These are phyloP conservation scores for Paulownia fortunei DNA, from an alignment of 257 asterid species.

Conservation along the genomic window DNA sequence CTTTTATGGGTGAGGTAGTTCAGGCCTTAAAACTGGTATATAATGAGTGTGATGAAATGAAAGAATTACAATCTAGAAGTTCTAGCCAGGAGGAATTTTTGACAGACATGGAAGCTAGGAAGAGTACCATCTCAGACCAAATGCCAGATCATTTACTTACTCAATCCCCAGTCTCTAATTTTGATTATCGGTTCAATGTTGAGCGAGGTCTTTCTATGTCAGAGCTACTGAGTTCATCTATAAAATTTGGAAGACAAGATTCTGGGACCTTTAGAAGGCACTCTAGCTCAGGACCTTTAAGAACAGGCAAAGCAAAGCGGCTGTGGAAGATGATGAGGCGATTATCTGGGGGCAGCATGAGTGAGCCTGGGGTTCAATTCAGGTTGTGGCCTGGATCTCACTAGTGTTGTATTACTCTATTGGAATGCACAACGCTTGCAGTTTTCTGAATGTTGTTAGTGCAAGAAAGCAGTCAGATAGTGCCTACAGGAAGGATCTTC, in stretches of 20 bases:
- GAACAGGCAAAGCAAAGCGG: constrained; percentile 50
- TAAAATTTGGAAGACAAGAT: constrained; percentile 45
- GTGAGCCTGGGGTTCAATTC: constrained; percentile 64
- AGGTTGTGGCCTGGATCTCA: constrained; percentile 73
- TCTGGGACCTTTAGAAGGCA: constrained; percentile 63
- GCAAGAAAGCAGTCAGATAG: neutral
- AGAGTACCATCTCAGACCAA: constrained; percentile 33
- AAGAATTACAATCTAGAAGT: constrained; percentile 48
- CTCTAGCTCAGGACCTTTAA: constrained; percentile 78
- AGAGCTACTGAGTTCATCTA: constrained; percentile 58
- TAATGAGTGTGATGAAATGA: constrained; percentile 62
- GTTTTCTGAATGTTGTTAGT: constrained; percentile 10
- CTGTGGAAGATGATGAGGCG: constrained; percentile 73
- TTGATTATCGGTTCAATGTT: constrained; percentile 58
- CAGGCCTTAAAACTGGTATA: constrained; percentile 88
- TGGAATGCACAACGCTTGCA: neutral
- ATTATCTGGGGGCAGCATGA: constrained; percentile 66
- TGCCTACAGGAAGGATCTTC: neutral
- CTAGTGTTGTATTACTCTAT: constrained; percentile 15
- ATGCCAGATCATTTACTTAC: constrained; percentile 43
- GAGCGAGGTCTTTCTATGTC: constrained; percentile 78
- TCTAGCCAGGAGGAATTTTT: constrained; percentile 57
- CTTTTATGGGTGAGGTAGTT: constrained; percentile 97
- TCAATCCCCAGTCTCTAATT: constrained; percentile 52
- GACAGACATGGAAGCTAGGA: constrained; percentile 42